Evolutionary conservation across 805 yeast genomes (phyloP).

Genomic region (Metschnikowia dekortorum): DNA sequence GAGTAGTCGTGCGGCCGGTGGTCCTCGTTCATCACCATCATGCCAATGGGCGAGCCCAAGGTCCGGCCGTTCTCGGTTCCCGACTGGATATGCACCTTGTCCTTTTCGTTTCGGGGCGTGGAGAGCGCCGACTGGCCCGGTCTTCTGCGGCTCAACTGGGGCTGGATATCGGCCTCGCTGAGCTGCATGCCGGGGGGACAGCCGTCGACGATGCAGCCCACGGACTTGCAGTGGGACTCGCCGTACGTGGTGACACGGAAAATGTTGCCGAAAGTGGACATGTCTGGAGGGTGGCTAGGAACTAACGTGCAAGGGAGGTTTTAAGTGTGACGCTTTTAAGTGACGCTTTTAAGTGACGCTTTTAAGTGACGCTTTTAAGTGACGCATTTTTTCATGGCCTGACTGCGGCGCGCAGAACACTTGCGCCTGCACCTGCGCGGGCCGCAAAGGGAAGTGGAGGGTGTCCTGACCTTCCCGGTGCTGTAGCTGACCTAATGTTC

Average conservation of each 20-base stretch:
- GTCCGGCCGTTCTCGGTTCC: slow-evolving; percentile 91
- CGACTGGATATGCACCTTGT: slow-evolving; percentile 85
- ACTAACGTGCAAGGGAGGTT: background rate
- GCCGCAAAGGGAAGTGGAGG: no score
- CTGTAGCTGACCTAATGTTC: no score
- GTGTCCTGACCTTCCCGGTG: no score
- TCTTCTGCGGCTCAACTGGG: slow-evolving; percentile 93
- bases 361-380: background rate
- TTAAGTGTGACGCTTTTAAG: background rate
- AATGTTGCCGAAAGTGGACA: slow-evolving; percentile 41
- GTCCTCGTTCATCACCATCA: slow-evolving; percentile 90
- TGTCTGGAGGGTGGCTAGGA: slow-evolving; percentile 6
- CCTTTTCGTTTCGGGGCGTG: slow-evolving; percentile 96
- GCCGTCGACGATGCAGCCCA: slow-evolving; percentile 97
- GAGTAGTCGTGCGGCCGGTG: slow-evolving; percentile 95
- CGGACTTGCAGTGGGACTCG: slow-evolving; percentile 95
- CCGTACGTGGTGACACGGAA: slow-evolving; percentile 89
- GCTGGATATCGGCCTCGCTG: slow-evolving; percentile 85
- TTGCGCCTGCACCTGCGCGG: background rate
- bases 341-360: no score
- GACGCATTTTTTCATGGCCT: background rate
- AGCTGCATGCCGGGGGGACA: slow-evolving; percentile 92
- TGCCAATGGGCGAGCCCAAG: slow-evolving; percentile 91
- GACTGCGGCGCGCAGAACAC: background rate
- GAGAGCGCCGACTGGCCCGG: slow-evolving; percentile 93